These are phyloP conservation scores for Suhomyces chickasaworum DNA, from an alignment of 1,139 yeast species.

Conservation along the genomic window DNA sequence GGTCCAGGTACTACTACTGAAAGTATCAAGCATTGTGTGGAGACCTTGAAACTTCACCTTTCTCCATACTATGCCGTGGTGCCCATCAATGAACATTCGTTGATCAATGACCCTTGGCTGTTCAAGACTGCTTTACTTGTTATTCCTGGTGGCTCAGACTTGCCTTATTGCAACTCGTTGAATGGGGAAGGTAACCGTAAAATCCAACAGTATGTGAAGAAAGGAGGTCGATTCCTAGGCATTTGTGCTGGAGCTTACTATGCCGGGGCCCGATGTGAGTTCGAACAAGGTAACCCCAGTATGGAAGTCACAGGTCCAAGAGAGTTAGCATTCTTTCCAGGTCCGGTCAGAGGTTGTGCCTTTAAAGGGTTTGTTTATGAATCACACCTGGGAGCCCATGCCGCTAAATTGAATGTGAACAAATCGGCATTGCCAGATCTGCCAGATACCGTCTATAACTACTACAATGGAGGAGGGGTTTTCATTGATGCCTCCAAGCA, in stretches of 20 bases:
- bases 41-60: slow-evolving; percentile 69
- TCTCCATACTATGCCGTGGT: slow-evolving; percentile 89
- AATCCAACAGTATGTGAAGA: slow-evolving; percentile 65
- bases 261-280: slow-evolving; percentile 75
- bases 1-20: slow-evolving; percentile 89
- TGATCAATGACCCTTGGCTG: slow-evolving; percentile 87
- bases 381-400: slow-evolving; percentile 72
- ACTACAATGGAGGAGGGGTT: slow-evolving; percentile 87
- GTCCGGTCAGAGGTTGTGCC: slow-evolving; percentile 79
- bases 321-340: slow-evolving; percentile 81
- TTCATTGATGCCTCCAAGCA: slow-evolving; percentile 72
- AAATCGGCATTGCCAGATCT: slow-evolving; percentile 27
- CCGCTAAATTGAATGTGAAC: slow-evolving; percentile 50
- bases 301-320: slow-evolving; percentile 86
- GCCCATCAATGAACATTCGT: slow-evolving; percentile 61
- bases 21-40: slow-evolving; percentile 80
- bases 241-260: slow-evolving; percentile 97
- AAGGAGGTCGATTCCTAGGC: slow-evolving; percentile 84
- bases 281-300: slow-evolving; percentile 67
- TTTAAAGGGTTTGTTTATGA: slow-evolving; percentile 79
- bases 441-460: slow-evolving; percentile 34
- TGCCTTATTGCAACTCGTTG: slow-evolving; percentile 73
- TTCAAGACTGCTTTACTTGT: slow-evolving; percentile 76
- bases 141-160: slow-evolving; percentile 95
- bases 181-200: slow-evolving; percentile 67